A percentile compares a stretch with the other conserved stretches of the same genome.
Evolutionary conservation across 345 rosid species (phyloP).

Genomic region (Gossypium bickii): DNA sequence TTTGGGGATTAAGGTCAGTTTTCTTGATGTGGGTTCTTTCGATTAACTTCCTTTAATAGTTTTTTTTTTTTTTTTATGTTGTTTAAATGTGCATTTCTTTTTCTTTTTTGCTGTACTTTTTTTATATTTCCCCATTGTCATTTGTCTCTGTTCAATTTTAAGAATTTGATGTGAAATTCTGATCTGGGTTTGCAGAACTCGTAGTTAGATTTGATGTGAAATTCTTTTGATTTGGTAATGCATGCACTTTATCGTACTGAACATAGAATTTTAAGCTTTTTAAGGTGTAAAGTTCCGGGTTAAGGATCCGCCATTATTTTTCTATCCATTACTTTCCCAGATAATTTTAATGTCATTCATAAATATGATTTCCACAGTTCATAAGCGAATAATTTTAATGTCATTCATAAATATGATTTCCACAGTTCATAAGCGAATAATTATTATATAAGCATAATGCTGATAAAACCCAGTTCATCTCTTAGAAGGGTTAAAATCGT

Average conservation of each 20-base stretch:
- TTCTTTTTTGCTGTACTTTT: background rate
- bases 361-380: background rate
- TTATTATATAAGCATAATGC: too few relatives aligned
- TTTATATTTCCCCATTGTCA: background rate
- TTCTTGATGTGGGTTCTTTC: slow-evolving; percentile 1
- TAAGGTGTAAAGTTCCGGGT: background rate
- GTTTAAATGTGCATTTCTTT: background rate
- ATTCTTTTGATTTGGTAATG: background rate
- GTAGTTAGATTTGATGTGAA: slow-evolving; percentile 1
- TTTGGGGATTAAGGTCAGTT: slow-evolving; percentile 9
- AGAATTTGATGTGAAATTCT: background rate
- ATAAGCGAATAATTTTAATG: background rate
- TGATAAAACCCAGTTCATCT: background rate
- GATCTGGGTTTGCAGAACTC: slow-evolving; percentile 2
- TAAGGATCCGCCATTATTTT: background rate
- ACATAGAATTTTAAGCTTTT: background rate
- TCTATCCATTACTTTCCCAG: too few relatives aligned
- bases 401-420: background rate
- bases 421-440: background rate
- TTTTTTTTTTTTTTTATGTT: background rate
- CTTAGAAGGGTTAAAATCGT: background rate
- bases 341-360: background rate
- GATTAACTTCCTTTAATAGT: background rate
- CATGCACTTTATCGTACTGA: background rate
- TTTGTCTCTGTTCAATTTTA: background rate